A percentile compares a stretch with the other conserved stretches of the same genome.
These are phyloP conservation scores for Solioccasus polychromus DNA, from an alignment of 768 basidiomycete genomes.

Conservation along the genomic window DNA sequence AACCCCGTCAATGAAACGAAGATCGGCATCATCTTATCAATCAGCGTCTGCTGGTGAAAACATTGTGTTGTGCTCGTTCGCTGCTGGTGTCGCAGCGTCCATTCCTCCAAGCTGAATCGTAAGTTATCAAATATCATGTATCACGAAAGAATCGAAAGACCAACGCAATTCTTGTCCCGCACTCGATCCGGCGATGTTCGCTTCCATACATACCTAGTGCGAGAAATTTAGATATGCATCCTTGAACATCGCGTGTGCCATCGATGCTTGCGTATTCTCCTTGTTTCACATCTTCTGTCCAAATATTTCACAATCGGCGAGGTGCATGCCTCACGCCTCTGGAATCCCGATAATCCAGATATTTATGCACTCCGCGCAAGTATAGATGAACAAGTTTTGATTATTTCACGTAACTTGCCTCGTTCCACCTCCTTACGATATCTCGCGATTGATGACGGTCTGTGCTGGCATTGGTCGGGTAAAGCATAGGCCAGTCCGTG, in stretches of 20 bases:
- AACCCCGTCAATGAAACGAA: too few relatives aligned
- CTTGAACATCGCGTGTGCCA: neutral
- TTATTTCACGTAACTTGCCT: too few relatives aligned
- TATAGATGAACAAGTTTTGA: constrained; percentile 1
- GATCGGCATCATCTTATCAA: constrained; percentile 9
- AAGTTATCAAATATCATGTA: neutral
- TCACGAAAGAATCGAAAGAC: too few relatives aligned
- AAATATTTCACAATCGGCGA: constrained; percentile 5
- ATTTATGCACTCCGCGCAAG: too few relatives aligned
- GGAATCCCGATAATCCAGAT: neutral
- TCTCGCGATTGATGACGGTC: too few relatives aligned
- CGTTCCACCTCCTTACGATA: too few relatives aligned
- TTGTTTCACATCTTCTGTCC: neutral
- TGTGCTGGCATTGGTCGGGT: too few relatives aligned
- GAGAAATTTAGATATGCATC: constrained; percentile 6
- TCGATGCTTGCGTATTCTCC: neutral
- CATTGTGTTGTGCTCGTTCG: constrained; percentile 9
- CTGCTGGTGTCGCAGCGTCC: constrained; percentile 7
- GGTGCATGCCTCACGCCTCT: neutral
- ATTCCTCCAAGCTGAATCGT: neutral
- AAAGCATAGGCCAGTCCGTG: too few relatives aligned
- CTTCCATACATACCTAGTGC: constrained; percentile 2
- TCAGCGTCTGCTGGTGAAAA: neutral
- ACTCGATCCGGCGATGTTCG: neutral
- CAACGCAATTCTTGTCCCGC: neutral